Percentiles rank a stretch among this genome's conserved stretches.
Conservation (phyloP, 768 basidiomycete species). For the Collybia nuda region DNA sequence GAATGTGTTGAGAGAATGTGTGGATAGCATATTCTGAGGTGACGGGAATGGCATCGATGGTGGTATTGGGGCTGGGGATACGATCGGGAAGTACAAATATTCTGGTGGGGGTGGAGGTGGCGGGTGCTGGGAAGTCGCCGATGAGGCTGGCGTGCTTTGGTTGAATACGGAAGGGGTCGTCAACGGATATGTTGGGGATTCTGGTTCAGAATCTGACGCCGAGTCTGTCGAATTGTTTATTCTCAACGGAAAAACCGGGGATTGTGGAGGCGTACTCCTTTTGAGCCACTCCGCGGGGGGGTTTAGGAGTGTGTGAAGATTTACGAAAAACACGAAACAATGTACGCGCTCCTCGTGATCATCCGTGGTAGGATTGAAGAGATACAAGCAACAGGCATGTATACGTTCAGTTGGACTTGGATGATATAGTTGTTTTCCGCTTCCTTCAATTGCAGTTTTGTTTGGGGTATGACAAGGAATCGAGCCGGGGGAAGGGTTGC, state of each 20-base stretch:
- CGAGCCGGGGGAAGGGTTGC: slow-evolving; percentile 46
- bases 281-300: slow-evolving; percentile 15
- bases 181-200: background rate
- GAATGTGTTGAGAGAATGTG: background rate
- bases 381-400: slow-evolving; percentile 47
- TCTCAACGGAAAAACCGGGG: slow-evolving; percentile 3
- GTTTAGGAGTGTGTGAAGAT: slow-evolving; percentile 38
- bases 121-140: background rate
- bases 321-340: slow-evolving; percentile 51
- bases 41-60: slow-evolving; percentile 2
- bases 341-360: slow-evolving; percentile 37
- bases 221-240: background rate
- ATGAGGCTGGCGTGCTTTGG: background rate
- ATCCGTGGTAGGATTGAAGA: slow-evolving; percentile 38
- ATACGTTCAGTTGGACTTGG: slow-evolving; percentile 49
- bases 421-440: slow-evolving; percentile 36
- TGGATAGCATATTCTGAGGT: background rate
- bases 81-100: slow-evolving; percentile 1
- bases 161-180: background rate
- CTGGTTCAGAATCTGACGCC: slow-evolving; percentile 2
- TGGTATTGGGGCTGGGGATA: slow-evolving; percentile 3
- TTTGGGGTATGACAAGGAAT: slow-evolving; percentile 23
- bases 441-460: slow-evolving; percentile 9
- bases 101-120: background rate
- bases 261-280: background rate